Evolutionary conservation across 2,329 filamentous ascomycete genomes (phyloP).

Genomic region (Triangularia setosa): DNA sequence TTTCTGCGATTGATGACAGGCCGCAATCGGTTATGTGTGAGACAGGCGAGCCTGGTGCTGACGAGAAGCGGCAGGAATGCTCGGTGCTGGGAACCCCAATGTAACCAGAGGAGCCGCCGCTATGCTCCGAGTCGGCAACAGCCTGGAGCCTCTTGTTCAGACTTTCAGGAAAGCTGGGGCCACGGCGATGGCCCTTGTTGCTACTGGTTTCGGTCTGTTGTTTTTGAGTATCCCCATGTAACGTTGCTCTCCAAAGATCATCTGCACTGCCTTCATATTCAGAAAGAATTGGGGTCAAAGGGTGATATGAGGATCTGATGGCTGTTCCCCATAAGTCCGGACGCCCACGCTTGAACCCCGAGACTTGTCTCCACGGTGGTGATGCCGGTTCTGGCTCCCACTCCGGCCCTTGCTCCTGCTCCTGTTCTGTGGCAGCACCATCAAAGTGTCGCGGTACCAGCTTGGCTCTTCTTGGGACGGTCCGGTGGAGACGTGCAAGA

Average conservation of each 20-base stretch:
- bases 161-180: neutral
- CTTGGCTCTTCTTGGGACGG: slow-evolving; percentile 32
- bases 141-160: neutral
- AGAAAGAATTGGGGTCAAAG: slow-evolving; percentile 1
- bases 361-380: neutral
- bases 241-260: slow-evolving; percentile 16
- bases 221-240: slow-evolving; percentile 9
- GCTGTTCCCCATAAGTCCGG: slow-evolving; percentile 9
- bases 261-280: slow-evolving; percentile 15
- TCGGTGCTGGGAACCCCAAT: slow-evolving; percentile 3
- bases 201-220: neutral
- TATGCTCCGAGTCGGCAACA: neutral
- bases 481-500: slow-evolving; percentile 35
- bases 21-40: slow-evolving; percentile 1
- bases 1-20: slow-evolving; percentile 1
- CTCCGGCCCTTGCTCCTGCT: neutral
- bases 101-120: slow-evolving; percentile 1
- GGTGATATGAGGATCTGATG: neutral
- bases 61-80: neutral
- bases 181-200: slow-evolving; percentile 3
- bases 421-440: slow-evolving; percentile 6
- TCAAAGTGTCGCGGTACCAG: slow-evolving; percentile 22
- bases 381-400: neutral
- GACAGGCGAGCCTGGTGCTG: neutral
- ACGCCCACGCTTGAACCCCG: neutral